Evolutionary conservation across 75 land plant species (phyloP).

Genomic region (Pseudotsuga menziesii): DNA sequence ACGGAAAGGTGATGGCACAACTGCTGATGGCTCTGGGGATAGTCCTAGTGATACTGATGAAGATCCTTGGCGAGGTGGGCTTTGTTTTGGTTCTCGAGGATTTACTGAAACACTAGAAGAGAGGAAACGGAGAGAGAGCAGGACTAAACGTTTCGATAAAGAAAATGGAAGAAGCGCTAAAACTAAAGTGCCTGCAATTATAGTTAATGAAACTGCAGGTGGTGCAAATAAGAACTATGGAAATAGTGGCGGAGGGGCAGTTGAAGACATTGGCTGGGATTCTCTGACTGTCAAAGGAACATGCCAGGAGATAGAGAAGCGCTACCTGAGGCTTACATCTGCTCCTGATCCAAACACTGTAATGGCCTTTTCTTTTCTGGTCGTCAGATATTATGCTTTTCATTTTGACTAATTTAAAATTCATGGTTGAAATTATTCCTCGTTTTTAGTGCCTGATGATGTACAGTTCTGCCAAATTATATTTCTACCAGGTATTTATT

Average conservation of each 20-base stretch:
- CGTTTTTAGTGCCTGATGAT: background rate
- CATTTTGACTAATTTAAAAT: background rate
- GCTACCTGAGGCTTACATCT: conserved; percentile 92
- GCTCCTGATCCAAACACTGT: conserved; percentile 97
- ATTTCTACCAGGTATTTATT: conserved; percentile 2
- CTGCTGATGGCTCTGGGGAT: conserved; percentile 37
- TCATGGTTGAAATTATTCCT: background rate
- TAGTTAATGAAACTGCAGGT: conserved; percentile 37
- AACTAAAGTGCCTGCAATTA: conserved; percentile 21
- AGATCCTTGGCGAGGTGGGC: conserved; percentile 51
- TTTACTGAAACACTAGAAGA: conserved; percentile 86
- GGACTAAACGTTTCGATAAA: conserved; percentile 83
- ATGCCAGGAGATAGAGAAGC: conserved; percentile 95
- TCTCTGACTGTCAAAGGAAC: conserved; percentile 90
- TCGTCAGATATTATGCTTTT: background rate
- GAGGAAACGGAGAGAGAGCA: conserved; percentile 69
- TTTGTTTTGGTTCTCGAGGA: conserved; percentile 53
- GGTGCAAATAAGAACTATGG: conserved; percentile 56
- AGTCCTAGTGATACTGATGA: conserved; percentile 76
- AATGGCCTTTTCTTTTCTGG: conserved; percentile 12
- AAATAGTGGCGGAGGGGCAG: conserved; percentile 62
- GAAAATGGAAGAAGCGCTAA: conserved; percentile 28
- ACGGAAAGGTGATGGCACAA: conserved; percentile 21
- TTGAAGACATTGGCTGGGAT: conserved; percentile 99
- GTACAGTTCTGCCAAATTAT: background rate